Conservation (phyloP, 2,329 filamentous ascomycete genomes). For the Aspergillus terreus region DNA sequence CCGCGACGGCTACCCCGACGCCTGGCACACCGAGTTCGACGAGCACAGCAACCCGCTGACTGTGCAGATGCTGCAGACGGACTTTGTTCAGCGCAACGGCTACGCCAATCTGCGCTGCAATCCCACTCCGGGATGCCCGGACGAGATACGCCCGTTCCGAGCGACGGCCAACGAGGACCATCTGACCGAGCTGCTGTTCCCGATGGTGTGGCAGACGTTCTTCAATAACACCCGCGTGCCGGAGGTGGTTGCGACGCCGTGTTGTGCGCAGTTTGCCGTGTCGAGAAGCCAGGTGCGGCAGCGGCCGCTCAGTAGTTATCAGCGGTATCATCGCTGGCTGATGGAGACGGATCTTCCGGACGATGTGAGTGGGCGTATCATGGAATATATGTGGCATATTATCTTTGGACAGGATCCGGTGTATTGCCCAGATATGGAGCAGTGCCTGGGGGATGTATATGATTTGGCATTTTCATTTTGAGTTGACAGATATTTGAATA, state of each 20-base stretch:
- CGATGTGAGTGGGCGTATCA: constrained; percentile 54
- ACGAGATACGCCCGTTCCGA: constrained; percentile 29
- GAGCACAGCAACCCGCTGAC: constrained; percentile 51
- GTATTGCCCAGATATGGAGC: constrained; percentile 27
- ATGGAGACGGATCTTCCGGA: constrained; percentile 53
- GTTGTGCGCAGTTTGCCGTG: constrained; percentile 65
- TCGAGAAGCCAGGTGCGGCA: constrained; percentile 49
- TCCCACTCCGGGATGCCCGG: constrained; percentile 31
- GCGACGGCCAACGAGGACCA: constrained; percentile 11
- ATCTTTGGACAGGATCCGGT: constrained; percentile 43
- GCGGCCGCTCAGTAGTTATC: constrained; percentile 51
- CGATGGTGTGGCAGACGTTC: constrained; percentile 24
- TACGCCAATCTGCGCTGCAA: constrained; percentile 58
- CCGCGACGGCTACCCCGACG: constrained; percentile 33
- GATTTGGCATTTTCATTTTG: constrained; percentile 1
- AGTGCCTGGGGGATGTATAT: constrained; percentile 27
- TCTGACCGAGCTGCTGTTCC: constrained; percentile 23
- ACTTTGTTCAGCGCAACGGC: constrained; percentile 49
- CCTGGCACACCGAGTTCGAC: constrained; percentile 56
- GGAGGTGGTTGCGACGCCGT: constrained; percentile 51
- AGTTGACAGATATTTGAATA: neutral
- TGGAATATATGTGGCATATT: constrained; percentile 65
- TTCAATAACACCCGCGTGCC: constrained; percentile 42
- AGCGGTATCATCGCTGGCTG: constrained; percentile 56
- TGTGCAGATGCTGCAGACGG: constrained; percentile 46